phyloP scores from a whole-genome alignment of 2,329 filamentous ascomycete species.

The Pestalotiopsis sp. region DNA sequence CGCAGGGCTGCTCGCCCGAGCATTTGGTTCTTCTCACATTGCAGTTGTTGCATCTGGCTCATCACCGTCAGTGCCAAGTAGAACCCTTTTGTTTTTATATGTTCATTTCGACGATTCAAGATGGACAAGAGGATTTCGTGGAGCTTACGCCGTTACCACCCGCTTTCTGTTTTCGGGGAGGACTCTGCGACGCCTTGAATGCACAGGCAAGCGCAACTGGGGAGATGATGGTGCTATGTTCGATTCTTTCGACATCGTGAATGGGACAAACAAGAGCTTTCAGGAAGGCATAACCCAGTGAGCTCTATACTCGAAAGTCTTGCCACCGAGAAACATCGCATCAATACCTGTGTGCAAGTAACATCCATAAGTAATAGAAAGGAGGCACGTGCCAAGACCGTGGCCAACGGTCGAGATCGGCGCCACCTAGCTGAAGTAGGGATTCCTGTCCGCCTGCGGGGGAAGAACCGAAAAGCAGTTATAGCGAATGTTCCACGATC shows the following conservation, averaged over 20 bases:
- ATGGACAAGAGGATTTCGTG: not conserved
- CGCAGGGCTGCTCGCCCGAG: conserved; percentile 50
- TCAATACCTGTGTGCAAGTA: too few species aligned
- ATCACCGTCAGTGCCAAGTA: not conserved
- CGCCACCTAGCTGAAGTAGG: not conserved
- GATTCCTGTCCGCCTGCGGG: not conserved
- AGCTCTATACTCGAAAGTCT: not conserved
- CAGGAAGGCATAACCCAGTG: not conserved
- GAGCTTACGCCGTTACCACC: conserved; percentile 49
- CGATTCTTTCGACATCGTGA: conserved; percentile 3
- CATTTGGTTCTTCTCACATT: conserved; percentile 55
- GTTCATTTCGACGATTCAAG: not conserved
- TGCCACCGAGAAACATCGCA: not conserved
- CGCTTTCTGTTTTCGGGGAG: conserved; percentile 48
- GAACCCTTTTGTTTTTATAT: not conserved
- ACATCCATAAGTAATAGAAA: not conserved
- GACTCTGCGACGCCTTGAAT: conserved; percentile 51
- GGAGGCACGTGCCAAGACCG: not conserved
- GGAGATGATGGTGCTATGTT: conserved; percentile 7
- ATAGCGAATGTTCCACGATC: not conserved
- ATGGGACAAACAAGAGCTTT: not conserved
- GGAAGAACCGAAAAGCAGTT: not conserved
- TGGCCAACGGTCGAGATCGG: not conserved
- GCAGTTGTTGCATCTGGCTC: conserved; percentile 51
- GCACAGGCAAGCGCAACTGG: conserved; percentile 46